Conservation (phyloP, 139 green algal genomes). For the Chlamydomonas applanata region DNA sequence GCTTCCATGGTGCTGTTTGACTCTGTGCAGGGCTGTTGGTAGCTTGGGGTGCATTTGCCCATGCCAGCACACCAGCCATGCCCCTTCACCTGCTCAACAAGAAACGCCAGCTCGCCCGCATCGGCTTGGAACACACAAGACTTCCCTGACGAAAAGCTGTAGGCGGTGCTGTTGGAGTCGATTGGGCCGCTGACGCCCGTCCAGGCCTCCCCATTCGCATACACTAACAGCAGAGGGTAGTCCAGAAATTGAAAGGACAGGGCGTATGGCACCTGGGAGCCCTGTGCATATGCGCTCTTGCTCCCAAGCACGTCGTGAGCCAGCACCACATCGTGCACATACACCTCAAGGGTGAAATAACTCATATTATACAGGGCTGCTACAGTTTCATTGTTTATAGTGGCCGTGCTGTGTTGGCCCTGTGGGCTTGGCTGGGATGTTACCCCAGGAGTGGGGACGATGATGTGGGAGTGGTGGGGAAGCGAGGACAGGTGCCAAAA, state of each 20-base stretch:
- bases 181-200: not conserved
- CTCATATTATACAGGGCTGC: too few relatives aligned
- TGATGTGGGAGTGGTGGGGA: too few relatives aligned
- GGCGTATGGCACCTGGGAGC: slow-evolving; percentile 3
- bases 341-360: slow-evolving; percentile 28
- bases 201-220: slow-evolving; percentile 16
- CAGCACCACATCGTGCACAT: slow-evolving; percentile 21
- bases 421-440: too few relatives aligned
- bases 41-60: not conserved
- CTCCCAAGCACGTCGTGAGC: slow-evolving; percentile 8
- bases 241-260: slow-evolving; percentile 36
- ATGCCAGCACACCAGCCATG: not conserved
- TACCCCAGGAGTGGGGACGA: too few relatives aligned
- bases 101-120: slow-evolving; percentile 21
- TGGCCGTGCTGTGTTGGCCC: too few relatives aligned
- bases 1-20: too few relatives aligned
- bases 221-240: slow-evolving; percentile 31
- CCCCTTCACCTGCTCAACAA: slow-evolving; percentile 29
- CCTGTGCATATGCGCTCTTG: not conserved
- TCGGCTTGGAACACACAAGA: slow-evolving; percentile 24
- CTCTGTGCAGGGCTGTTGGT: not conserved
- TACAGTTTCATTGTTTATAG: too few relatives aligned
- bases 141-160: slow-evolving; percentile 14
- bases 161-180: too few relatives aligned
- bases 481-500: too few relatives aligned